Conservation (phyloP, 148 eudicot species). For the Rhododendron griersonianum region DNA sequence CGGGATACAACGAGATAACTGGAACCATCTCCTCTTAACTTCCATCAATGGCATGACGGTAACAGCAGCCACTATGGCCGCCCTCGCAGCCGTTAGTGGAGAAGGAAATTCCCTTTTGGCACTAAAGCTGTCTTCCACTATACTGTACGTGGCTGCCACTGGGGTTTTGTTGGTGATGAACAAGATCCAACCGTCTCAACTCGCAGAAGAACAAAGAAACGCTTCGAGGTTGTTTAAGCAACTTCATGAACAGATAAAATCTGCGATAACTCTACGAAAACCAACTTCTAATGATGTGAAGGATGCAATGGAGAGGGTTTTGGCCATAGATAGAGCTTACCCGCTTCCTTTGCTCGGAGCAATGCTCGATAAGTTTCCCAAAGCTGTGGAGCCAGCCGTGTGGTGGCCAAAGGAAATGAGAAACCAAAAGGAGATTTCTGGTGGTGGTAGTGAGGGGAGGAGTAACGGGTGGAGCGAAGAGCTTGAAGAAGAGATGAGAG, state of each 20-base stretch:
- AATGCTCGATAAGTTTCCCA: constrained; percentile 15
- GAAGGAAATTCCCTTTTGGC: background rate
- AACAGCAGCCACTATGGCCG: constrained; percentile 2
- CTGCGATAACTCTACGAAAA: background rate
- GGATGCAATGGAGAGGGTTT: constrained; percentile 3
- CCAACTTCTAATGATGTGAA: background rate
- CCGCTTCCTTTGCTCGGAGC: constrained; percentile 16
- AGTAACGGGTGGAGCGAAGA: constrained; percentile 10
- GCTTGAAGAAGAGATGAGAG: constrained; percentile 14
- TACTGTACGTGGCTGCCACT: constrained; percentile 6
- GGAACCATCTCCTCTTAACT: constrained; percentile 12
- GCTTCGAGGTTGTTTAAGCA: constrained; percentile 12
- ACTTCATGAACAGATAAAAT: background rate
- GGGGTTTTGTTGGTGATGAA: constrained; percentile 7
- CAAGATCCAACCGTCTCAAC: constrained; percentile 14
- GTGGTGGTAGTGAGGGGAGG: background rate
- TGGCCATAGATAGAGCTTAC: constrained; percentile 14
- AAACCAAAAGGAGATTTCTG: background rate
- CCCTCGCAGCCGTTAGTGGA: background rate
- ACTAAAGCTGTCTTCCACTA: constrained; percentile 1
- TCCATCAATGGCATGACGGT: constrained; percentile 8
- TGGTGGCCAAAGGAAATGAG: constrained; percentile 11
- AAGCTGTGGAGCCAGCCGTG: constrained; percentile 7
- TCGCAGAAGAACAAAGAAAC: constrained; percentile 9
- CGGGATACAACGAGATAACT: constrained; percentile 5